Evolutionary conservation across 441 rosid species (phyloP).

Genomic region (Brassica hybrid): DNA sequence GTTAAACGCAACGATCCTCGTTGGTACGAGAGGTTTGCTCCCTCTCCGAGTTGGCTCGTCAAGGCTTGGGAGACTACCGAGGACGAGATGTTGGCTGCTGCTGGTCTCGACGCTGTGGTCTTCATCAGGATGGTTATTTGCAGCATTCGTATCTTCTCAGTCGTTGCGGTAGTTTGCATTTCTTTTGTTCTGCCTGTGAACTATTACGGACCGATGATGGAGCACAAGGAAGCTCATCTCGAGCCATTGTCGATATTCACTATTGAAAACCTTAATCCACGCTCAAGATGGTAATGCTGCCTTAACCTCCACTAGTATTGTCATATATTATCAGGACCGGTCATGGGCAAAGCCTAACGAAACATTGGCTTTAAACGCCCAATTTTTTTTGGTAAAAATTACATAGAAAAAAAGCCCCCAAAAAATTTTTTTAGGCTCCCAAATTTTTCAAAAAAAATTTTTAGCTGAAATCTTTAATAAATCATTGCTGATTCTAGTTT

Average conservation of each 20-base stretch:
- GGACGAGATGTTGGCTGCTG: constrained; percentile 70
- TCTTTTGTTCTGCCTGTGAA: constrained; percentile 85
- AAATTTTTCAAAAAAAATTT: too few relatives aligned
- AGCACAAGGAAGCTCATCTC: constrained; percentile 58
- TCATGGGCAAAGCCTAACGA: too few relatives aligned
- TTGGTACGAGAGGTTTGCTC: constrained; percentile 82
- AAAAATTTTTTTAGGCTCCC: too few relatives aligned
- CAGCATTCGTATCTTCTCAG: constrained; percentile 79
- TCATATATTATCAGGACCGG: too few relatives aligned
- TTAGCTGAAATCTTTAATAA: too few relatives aligned
- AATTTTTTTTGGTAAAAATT: too few relatives aligned
- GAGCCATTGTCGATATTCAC: constrained; percentile 80
- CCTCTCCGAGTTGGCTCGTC: constrained; percentile 90
- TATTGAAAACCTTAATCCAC: constrained; percentile 78
- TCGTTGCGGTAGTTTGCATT: constrained; percentile 74
- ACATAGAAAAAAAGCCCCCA: too few relatives aligned
- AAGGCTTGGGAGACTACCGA: constrained; percentile 94
- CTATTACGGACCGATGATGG: constrained; percentile 74
- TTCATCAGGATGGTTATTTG: constrained; percentile 79
- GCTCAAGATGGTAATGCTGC: constrained; percentile 74
- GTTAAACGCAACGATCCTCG: constrained; percentile 47
- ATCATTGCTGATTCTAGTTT: too few relatives aligned
- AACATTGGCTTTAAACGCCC: too few relatives aligned
- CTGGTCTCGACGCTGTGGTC: constrained; percentile 89
- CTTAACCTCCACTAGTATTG: too few relatives aligned